Conservation (phyloP, 108 stramenopile species). For the Nannochloropsis gaditana region DNA sequence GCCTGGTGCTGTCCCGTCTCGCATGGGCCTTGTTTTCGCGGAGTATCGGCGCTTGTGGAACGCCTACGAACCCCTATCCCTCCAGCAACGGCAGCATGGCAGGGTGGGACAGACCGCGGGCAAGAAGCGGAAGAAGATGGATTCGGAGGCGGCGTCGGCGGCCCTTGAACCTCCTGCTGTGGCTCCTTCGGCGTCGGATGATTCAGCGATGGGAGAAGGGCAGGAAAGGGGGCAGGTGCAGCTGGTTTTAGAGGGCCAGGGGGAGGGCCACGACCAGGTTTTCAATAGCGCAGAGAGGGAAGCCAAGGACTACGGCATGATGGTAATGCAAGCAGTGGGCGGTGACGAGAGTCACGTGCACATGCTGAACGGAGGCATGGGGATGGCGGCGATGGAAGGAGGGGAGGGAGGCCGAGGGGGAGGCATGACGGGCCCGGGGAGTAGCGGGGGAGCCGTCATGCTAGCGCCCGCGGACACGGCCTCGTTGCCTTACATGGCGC, state of each 20-base stretch:
- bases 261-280: too few species aligned
- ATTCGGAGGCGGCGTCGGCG: not conserved
- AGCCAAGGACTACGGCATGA: too few species aligned
- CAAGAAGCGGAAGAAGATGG: not conserved
- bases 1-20: not conserved
- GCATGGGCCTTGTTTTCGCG: not conserved
- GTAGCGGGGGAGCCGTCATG: too few species aligned
- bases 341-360: too few species aligned
- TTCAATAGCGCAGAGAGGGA: too few species aligned
- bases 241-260: not conserved
- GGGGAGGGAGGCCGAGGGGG: not conserved
- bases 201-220: not conserved
- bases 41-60: conserved; percentile 7
- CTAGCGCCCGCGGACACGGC: too few species aligned
- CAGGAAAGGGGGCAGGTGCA: not conserved
- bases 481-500: too few species aligned
- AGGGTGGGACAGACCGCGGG: not conserved
- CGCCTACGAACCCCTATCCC: not conserved
- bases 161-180: not conserved
- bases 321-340: too few species aligned
- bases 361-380: too few species aligned
- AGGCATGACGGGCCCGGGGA: not conserved
- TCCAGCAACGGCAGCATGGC: not conserved
- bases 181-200: not conserved
- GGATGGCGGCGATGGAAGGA: not conserved